Evolutionary conservation across 306 rosid species (phyloP), one percentile per base, ranked within the genome.

Genomic region (Oxytropis ochrocephala): DNA sequence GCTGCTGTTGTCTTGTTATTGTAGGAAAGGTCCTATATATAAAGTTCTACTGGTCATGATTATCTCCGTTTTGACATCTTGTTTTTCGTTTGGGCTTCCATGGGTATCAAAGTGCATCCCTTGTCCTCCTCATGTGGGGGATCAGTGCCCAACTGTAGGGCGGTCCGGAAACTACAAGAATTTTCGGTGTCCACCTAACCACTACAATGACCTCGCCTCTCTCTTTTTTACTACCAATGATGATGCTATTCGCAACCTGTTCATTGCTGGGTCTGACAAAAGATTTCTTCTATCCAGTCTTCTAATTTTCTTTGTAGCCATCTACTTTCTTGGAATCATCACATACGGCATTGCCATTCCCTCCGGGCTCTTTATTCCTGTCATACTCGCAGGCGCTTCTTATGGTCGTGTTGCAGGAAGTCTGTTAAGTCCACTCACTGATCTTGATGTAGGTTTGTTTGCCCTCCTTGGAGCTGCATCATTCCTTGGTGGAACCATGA

Each of bases 401-500:
- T 91, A 88, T 42, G 97, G 97, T 0, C 91, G 97, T 30, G 89
- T 91, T 42, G 82, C 76, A 11, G 97, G 96, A 49, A 82, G 75
- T 41, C 72, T 88, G 5, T 66, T 87, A 14, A 82, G 83, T 32
- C 65, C 86, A 19, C 32, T 85, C 69, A 81, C 84, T 3, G 18
- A 32, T 52, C 83, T 90, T 24, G 96, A 87, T 69, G 77, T 67
- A 21, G 86, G 94, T 33, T 75, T 90, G 64, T 90, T 85, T 79
- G 86, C 88, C 19, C 85, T 90, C 55, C 93, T 90, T 51, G 96
- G 96, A 55, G 96, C 94, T 8, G 96, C 94, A 11, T 90, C 96
- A 27, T 90, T 90, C 74, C 94, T 90, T 36, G 96, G 96, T 29
- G 97, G 97, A 64, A 91, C 97, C 41, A 91, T 91, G 97, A 87